Evolutionary conservation across 768 basidiomycete genomes (phyloP).

Genomic region (Ephemerocybe angulata): DNA sequence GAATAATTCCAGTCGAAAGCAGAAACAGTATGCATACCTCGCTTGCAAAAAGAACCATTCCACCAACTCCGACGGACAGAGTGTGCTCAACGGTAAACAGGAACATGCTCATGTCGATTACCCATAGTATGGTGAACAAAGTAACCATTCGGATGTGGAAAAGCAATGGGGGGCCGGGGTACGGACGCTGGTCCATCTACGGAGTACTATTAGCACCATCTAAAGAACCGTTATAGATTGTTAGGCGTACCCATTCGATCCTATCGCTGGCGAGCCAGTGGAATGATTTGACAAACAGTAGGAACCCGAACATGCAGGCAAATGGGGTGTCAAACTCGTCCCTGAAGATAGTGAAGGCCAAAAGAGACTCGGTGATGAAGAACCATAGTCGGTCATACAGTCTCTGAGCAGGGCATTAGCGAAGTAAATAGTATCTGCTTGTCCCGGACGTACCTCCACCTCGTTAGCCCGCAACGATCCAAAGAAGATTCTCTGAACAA

Average conservation of each 20-base stretch:
- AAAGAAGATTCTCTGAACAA: constrained; percentile 87
- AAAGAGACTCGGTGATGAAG: constrained; percentile 92
- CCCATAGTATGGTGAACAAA: constrained; percentile 72
- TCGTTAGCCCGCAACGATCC: constrained; percentile 83
- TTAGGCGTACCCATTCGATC: constrained; percentile 82
- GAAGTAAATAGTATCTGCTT: not conserved
- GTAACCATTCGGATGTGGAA: constrained; percentile 83
- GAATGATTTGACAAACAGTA: constrained; percentile 94
- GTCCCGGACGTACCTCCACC: constrained; percentile 66
- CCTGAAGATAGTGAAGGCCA: constrained; percentile 96
- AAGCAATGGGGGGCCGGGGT: constrained; percentile 75
- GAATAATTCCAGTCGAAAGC: not conserved
- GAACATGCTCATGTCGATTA: constrained; percentile 74
- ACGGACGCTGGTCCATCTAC: constrained; percentile 96
- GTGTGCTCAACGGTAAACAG: constrained; percentile 78
- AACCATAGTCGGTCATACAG: constrained; percentile 97
- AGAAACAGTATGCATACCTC: constrained; percentile 49
- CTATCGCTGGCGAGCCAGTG: constrained; percentile 96
- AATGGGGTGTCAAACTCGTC: constrained; percentile 94
- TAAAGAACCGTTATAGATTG: not conserved
- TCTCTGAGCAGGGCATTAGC: constrained; percentile 54
- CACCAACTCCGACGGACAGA: constrained; percentile 72
- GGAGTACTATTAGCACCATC: constrained; percentile 10
- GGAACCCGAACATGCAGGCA: constrained; percentile 88
- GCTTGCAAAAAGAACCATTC: constrained; percentile 93